A percentile compares a stretch with the other conserved stretches of the same genome.
Evolutionary conservation across 345 rosid species (phyloP).

Genomic region (Raphanus raphanistrum): DNA sequence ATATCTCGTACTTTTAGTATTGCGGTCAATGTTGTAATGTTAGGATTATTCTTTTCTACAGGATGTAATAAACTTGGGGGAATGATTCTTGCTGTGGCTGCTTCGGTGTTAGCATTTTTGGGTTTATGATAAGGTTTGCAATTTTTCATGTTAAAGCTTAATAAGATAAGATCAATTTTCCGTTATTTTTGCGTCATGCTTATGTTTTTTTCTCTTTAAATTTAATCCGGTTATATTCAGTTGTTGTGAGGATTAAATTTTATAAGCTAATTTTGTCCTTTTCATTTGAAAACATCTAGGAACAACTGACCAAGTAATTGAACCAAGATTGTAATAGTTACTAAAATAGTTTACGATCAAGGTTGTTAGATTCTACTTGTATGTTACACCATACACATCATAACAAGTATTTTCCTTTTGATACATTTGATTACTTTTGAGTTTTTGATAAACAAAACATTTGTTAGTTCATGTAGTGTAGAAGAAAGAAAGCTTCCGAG

Average conservation of each 20-base stretch:
- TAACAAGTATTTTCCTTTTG: not conserved
- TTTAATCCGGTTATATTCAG: not conserved
- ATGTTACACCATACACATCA: not conserved
- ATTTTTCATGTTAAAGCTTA: not conserved
- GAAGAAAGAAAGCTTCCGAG: not conserved
- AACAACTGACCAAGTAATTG: not conserved
- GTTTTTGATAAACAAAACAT: not conserved
- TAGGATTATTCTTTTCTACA: not conserved
- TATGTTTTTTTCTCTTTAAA: not conserved
- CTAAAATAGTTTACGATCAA: not conserved
- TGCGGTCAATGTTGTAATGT: not conserved
- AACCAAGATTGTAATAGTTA: not conserved
- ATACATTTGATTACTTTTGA: not conserved
- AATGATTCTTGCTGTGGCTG: not conserved
- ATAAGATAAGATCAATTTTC: not conserved
- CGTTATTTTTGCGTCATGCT: constrained; percentile 1
- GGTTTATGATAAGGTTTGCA: not conserved
- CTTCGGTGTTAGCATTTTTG: not conserved
- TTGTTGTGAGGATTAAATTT: not conserved
- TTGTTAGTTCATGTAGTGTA: not conserved
- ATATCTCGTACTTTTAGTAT: not conserved
- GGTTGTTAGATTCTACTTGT: not conserved
- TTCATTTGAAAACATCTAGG: not conserved
- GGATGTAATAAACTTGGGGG: not conserved
- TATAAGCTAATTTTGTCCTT: not conserved